These are phyloP conservation scores for Fusarium tricinctum DNA, from an alignment of 2,329 filamentous ascomycete genomes.

Conservation along the genomic window DNA sequence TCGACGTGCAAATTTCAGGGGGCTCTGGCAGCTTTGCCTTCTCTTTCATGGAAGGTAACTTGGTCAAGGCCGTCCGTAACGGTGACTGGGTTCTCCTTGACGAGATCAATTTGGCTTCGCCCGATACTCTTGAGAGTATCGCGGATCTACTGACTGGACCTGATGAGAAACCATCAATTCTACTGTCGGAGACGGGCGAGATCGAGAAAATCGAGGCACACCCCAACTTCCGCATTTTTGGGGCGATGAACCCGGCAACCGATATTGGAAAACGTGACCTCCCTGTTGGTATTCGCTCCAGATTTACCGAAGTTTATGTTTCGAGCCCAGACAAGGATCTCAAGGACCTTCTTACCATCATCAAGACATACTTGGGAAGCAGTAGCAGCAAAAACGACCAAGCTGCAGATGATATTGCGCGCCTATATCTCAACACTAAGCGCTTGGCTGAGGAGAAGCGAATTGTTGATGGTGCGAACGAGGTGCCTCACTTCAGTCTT, in stretches of 20 bases:
- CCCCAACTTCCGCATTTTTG: slow-evolving; percentile 94
- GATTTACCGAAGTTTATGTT: slow-evolving; percentile 97
- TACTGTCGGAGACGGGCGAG: slow-evolving; percentile 93
- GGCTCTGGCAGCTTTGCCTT: slow-evolving; percentile 87
- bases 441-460: slow-evolving; percentile 82
- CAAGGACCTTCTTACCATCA: slow-evolving; percentile 88
- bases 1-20: slow-evolving; percentile 83
- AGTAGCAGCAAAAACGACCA: slow-evolving; percentile 79
- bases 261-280: slow-evolving; percentile 97
- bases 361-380: slow-evolving; percentile 86
- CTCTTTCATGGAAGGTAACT: slow-evolving; percentile 94
- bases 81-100: slow-evolving; percentile 98
- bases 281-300: slow-evolving; percentile 86
- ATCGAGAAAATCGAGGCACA: slow-evolving; percentile 92
- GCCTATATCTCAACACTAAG: slow-evolving; percentile 90
- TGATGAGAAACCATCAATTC: slow-evolving; percentile 80
- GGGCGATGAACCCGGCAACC: slow-evolving; percentile 98
- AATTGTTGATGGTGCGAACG: slow-evolving; percentile 93
- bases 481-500: slow-evolving; percentile 97
- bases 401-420: slow-evolving; percentile 83
- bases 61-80: slow-evolving; percentile 95
- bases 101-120: slow-evolving; percentile 95
- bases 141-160: slow-evolving; percentile 86
- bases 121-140: slow-evolving; percentile 94
- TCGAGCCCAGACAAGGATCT: slow-evolving; percentile 88